A percentile compares a stretch with the other conserved stretches of the same genome.
Conservation (phyloP, 352 stramenopile species). For the Phytophthora constricta region DNA sequence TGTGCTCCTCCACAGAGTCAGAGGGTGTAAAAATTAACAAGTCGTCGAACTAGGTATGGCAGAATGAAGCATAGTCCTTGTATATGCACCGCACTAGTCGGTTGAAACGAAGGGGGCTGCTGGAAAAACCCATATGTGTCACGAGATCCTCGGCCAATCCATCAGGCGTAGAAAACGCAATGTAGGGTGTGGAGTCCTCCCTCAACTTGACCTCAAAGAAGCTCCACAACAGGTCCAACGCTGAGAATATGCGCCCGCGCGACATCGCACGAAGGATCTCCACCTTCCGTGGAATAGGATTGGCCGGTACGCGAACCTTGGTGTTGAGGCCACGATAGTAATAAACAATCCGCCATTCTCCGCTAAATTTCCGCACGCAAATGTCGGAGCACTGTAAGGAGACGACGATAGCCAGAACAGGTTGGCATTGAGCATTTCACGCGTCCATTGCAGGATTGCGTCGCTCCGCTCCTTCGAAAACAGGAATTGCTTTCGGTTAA, state of each 20-base stretch:
- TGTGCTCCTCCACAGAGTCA: not conserved
- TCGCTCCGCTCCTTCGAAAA: not conserved
- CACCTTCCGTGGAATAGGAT: conserved; percentile 1
- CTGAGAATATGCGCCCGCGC: not conserved
- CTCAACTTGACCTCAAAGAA: not conserved
- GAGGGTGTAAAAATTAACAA: not conserved
- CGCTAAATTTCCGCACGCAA: not conserved
- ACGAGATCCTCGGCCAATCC: not conserved
- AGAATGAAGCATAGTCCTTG: not conserved
- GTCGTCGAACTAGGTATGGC: not conserved
- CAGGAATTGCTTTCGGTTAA: not conserved
- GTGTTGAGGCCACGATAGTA: not conserved
- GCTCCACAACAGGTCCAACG: conserved; percentile 3
- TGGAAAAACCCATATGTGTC: not conserved
- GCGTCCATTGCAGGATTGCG: not conserved
- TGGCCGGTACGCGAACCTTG: not conserved
- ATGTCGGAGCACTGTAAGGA: conserved; percentile 3
- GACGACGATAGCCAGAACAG: conserved; percentile 1
- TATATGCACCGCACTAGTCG: not conserved
- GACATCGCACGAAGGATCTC: conserved; percentile 1
- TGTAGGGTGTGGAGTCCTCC: conserved; percentile 1
- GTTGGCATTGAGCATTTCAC: not conserved
- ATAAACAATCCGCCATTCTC: not conserved
- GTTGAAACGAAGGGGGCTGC: not conserved
- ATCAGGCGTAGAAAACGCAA: not conserved